Evolutionary conservation across 2,329 filamentous ascomycete species (phyloP), one percentile per base, ranked within the genome.

Genomic region (Neonectria neomacrospora): DNA sequence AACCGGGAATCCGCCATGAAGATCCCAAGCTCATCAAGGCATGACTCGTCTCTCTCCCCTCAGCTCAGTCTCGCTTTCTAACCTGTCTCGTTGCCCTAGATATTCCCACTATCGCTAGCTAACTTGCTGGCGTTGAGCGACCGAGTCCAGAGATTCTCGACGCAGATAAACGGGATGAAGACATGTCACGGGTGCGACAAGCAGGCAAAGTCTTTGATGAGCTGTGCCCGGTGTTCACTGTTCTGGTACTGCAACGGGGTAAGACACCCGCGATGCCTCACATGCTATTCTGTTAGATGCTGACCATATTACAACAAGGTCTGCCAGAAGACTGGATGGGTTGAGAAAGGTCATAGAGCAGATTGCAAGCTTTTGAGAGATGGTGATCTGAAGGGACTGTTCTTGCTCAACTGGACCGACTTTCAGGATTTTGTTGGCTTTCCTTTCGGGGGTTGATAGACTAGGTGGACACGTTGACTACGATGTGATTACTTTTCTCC

Each of bases 221-320:
- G 53, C 26, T 71, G 65, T 20, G 41, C 45, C 14, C 57, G 47
- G 34, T 71, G 69, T 1, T 23, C 5, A 0, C n/a, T 65, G 26
- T 66, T 71, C 20, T 63, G 63, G 60, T 71, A 71, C 32, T 71
- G 69, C 12, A n/a, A 45, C 37, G 42, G 55, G 56, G 66, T 69
- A 59, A 54, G 34, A 53, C 9, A 47, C 1, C 7, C 9, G 14
- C 23, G 16, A n/a, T 30, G 23, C 20, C 51, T 9, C 20, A 22
- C 23, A 10, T n/a, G 1, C 5, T 37, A 9, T 8, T 28, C 16
- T 22, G 9, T 18, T 0, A 12, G 22, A 37, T 34, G 28, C 53
- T 56, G 30, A 45, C 18, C 42, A 63, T 5, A 65, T 16, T 30
- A 8, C 22, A 2, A 32, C 18, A 69, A 22, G 53, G 8, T 32